A percentile compares a stretch with the other conserved stretches of the same genome.
phyloP scores from a whole-genome alignment of 2,329 filamentous ascomycete species.

The Aspergillus aculeatus region DNA sequence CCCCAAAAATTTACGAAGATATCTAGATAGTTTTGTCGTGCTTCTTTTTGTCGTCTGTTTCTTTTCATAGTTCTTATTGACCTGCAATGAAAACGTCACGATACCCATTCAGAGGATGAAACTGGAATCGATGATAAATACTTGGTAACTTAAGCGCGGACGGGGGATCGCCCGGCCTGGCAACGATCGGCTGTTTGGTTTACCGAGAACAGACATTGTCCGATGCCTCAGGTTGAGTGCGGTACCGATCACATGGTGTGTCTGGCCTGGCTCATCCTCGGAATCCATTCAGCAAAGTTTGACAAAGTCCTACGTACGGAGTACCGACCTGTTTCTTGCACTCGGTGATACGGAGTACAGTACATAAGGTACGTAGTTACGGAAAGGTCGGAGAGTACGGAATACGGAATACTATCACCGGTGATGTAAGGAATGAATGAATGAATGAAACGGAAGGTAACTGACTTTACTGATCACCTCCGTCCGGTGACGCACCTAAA shows the following conservation, averaged over 20 bases:
- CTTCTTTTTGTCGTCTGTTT: not conserved
- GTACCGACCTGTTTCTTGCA: not conserved
- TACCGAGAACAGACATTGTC: not conserved
- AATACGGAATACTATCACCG: too few relatives aligned
- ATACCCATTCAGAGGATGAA: conserved; percentile 16
- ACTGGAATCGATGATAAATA: not conserved
- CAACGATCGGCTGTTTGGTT: conserved; percentile 1
- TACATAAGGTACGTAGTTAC: too few relatives aligned
- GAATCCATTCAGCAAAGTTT: not conserved
- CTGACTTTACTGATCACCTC: not conserved
- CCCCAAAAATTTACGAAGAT: not conserved
- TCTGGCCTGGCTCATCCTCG: not conserved
- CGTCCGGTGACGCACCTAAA: not conserved
- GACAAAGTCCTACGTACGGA: not conserved
- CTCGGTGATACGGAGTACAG: not conserved
- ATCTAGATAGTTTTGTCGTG: not conserved
- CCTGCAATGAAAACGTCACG: conserved; percentile 21
- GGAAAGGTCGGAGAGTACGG: too few relatives aligned
- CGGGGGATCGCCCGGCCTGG: not conserved
- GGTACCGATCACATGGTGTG: conserved; percentile 3
- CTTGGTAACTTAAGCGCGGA: not conserved
- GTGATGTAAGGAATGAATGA: too few relatives aligned
- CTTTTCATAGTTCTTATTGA: not conserved
- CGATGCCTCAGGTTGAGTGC: not conserved
- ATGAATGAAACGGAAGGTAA: too few relatives aligned